Conservation (phyloP, 2,329 filamentous ascomycete species). For the Diaporthe sp. region DNA sequence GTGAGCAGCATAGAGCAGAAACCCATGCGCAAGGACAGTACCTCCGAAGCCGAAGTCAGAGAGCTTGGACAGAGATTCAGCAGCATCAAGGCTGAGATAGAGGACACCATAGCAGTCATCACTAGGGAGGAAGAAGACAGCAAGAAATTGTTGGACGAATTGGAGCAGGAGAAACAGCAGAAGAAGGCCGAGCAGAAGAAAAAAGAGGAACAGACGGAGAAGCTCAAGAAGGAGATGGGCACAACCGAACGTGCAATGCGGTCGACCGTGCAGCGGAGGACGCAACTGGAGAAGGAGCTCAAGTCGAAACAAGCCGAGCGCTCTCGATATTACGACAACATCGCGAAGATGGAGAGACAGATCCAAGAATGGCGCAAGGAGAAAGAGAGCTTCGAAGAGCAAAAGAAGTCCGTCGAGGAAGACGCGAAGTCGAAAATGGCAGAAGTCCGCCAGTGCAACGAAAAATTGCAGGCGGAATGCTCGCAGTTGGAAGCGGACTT, state of each 20-base stretch:
- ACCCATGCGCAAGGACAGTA: constrained; percentile 58
- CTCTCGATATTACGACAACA: constrained; percentile 77
- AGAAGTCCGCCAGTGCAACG: constrained; percentile 68
- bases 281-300: constrained; percentile 80
- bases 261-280: constrained; percentile 81
- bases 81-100: constrained; percentile 83
- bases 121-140: constrained; percentile 80
- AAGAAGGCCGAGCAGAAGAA: constrained; percentile 85
- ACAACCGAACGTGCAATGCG: constrained; percentile 86
- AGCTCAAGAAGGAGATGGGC: constrained; percentile 84
- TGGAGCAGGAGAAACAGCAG: constrained; percentile 83
- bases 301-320: constrained; percentile 78
- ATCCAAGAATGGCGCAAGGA: constrained; percentile 71
- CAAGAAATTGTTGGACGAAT: constrained; percentile 72
- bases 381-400: constrained; percentile 65
- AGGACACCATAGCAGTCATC: constrained; percentile 80
- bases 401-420: constrained; percentile 65
- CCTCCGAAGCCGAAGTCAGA: constrained; percentile 76
- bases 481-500: constrained; percentile 79
- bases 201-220: constrained; percentile 90
- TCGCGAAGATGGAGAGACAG: constrained; percentile 76
- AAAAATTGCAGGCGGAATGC: constrained; percentile 74
- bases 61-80: constrained; percentile 88
- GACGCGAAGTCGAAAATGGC: constrained; percentile 66
- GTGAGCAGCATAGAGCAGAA: constrained; percentile 68